phyloP scores from a whole-genome alignment of 2,329 filamentous ascomycete genomes.

The Xylariaceae sp. region DNA sequence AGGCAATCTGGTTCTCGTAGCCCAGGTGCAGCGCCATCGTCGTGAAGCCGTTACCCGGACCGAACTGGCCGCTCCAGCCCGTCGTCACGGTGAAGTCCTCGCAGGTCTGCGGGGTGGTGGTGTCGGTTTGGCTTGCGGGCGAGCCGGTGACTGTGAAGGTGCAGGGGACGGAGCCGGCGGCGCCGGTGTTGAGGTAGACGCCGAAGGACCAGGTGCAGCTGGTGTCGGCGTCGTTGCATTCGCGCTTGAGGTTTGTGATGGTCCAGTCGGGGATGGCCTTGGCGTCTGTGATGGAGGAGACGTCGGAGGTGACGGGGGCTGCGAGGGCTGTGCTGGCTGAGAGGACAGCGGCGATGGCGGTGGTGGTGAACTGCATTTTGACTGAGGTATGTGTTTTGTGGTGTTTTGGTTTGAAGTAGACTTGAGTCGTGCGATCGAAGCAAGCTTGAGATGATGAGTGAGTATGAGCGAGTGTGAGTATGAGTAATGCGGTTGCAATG shows the following conservation, averaged over 20 bases:
- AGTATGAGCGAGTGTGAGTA: too few species aligned
- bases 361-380: conserved; percentile 36
- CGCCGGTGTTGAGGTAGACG: conserved; percentile 34
- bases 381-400: neutral
- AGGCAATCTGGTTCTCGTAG: conserved; percentile 41
- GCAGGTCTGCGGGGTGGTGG: conserved; percentile 34
- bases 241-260: conserved; percentile 35
- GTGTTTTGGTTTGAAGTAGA: neutral
- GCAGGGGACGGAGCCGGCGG: conserved; percentile 33
- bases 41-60: conserved; percentile 48
- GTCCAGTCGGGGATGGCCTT: conserved; percentile 35
- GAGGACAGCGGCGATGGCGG: conserved; percentile 17
- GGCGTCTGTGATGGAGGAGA: too few species aligned
- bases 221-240: conserved; percentile 37
- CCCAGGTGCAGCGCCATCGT: conserved; percentile 46
- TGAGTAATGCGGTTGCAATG: conserved; percentile 8
- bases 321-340: conserved; percentile 14
- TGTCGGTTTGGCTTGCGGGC: conserved; percentile 36
- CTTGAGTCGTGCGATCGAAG: neutral
- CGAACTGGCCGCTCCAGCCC: conserved; percentile 54
- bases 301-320: conserved; percentile 23
- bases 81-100: conserved; percentile 47
- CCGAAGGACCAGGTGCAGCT: conserved; percentile 39
- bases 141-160: conserved; percentile 34
- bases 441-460: too few species aligned